Percentiles rank a stretch among this genome's conserved stretches.
Conservation (phyloP, 768 basidiomycete genomes). For the Gymnopilus junonius region DNA sequence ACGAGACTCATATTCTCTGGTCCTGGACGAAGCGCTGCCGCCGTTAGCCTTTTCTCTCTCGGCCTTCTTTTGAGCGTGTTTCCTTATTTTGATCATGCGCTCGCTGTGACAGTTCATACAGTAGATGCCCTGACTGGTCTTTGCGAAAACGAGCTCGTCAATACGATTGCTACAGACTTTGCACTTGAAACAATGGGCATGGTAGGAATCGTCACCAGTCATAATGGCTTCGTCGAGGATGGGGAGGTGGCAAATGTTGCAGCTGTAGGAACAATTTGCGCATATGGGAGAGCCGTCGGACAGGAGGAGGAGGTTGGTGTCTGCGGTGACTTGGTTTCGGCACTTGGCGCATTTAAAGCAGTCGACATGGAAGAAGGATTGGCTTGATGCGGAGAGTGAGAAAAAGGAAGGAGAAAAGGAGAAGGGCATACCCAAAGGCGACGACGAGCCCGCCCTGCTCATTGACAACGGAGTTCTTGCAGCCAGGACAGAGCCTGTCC, state of each 20-base stretch:
- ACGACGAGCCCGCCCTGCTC: conserved; percentile 89
- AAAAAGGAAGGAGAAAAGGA: neutral
- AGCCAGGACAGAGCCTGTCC: conserved; percentile 80
- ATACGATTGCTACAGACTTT: conserved; percentile 93
- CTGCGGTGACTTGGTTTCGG: conserved; percentile 87
- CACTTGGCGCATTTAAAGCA: conserved; percentile 99
- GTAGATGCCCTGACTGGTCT: conserved; percentile 97
- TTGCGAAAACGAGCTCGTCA: conserved; percentile 98
- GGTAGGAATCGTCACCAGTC: conserved; percentile 98
- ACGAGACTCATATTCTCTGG: conserved; percentile 44
- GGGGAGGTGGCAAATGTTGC: conserved; percentile 91
- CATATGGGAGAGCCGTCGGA: conserved; percentile 99
- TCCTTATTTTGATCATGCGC: conserved; percentile 90
- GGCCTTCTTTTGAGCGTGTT: conserved; percentile 88
- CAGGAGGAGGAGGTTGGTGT: conserved; percentile 95
- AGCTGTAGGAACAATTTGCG: conserved; percentile 91
- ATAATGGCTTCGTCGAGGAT: conserved; percentile 99
- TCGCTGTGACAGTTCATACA: conserved; percentile 99
- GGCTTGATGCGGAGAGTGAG: conserved; percentile 46
- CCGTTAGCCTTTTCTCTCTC: conserved; percentile 59
- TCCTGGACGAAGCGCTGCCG: conserved; percentile 45
- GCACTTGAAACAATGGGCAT: conserved; percentile 99
- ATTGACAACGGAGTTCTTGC: conserved; percentile 78
- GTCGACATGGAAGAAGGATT: conserved; percentile 93
- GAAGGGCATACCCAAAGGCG: conserved; percentile 83